These are phyloP conservation scores for Tephrocybe sp. DNA, from an alignment of 768 basidiomycete genomes.

Conservation along the genomic window DNA sequence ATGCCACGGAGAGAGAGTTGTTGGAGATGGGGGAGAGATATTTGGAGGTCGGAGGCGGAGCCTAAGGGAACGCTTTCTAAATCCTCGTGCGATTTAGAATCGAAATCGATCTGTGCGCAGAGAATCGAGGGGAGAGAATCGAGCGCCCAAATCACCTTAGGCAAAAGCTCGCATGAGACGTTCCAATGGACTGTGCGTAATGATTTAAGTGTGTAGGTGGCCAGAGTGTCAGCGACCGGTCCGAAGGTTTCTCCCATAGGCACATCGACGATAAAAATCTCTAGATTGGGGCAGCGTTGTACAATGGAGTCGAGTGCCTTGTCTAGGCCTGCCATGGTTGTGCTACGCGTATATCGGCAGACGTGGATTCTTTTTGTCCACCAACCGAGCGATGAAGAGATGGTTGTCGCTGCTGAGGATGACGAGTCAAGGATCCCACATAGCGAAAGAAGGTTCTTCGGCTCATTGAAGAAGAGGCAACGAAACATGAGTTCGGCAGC, in stretches of 20 bases:
- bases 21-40: slow-evolving; percentile 52
- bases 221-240: slow-evolving; percentile 61
- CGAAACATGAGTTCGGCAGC: slow-evolving; percentile 68
- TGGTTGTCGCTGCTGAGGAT: slow-evolving; percentile 29
- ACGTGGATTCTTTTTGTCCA: slow-evolving; percentile 75
- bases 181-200: slow-evolving; percentile 47
- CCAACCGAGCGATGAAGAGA: slow-evolving; percentile 57
- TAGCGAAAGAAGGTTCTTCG: slow-evolving; percentile 49
- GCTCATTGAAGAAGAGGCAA: slow-evolving; percentile 65
- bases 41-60: slow-evolving; percentile 52
- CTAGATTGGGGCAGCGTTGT: slow-evolving; percentile 66
- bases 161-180: slow-evolving; percentile 4
- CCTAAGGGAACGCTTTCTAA: slow-evolving; percentile 52
- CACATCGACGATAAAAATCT: slow-evolving; percentile 69
- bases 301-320: slow-evolving; percentile 57
- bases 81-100: slow-evolving; percentile 25
- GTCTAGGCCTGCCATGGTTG: slow-evolving; percentile 48
- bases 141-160: slow-evolving; percentile 62
- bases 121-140: slow-evolving; percentile 56
- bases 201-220: slow-evolving; percentile 42
- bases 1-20: slow-evolving; percentile 64
- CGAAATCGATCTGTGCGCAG: slow-evolving; percentile 56
- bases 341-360: slow-evolving; percentile 42
- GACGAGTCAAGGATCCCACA: slow-evolving; percentile 49
- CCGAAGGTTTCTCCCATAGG: slow-evolving; percentile 60